These are phyloP conservation scores for Penicillium italicum DNA, from an alignment of 2,329 filamentous ascomycete species.

Conservation along the genomic window DNA sequence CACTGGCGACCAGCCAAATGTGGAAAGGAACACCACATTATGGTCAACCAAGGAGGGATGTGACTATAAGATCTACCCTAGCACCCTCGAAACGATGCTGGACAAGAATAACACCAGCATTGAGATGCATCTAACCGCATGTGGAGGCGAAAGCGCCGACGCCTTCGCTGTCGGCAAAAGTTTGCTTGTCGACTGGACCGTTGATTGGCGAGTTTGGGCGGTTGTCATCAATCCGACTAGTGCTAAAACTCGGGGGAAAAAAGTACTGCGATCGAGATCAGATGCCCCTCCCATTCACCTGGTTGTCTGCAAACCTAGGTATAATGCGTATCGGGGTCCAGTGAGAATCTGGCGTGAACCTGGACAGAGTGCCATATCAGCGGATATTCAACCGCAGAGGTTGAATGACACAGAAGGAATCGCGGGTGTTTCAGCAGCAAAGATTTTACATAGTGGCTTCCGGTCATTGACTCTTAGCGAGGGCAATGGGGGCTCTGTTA, in stretches of 20 bases:
- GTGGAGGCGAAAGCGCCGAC: background rate
- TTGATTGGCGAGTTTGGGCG: conserved; percentile 1
- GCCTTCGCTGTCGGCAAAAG: background rate
- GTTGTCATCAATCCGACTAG: background rate
- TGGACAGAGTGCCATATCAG: background rate
- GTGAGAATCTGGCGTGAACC: background rate
- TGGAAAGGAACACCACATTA: background rate
- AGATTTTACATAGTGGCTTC: background rate
- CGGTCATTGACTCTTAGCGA: background rate
- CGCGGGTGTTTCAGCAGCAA: background rate
- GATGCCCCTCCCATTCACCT: background rate
- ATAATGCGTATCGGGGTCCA: background rate
- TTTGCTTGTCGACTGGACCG: background rate
- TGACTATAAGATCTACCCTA: background rate
- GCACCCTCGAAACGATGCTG: background rate
- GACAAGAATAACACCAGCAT: background rate
- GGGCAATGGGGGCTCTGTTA: background rate
- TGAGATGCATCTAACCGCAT: background rate
- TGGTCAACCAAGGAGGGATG: background rate
- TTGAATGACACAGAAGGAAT: background rate
- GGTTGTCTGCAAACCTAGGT: background rate
- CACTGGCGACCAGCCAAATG: background rate
- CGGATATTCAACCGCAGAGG: background rate
- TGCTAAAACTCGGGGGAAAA: background rate
- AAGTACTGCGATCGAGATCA: background rate